Evolutionary conservation across 2,329 filamentous ascomycete species (phyloP).

Genomic region (Sporothrix schenckii): DNA sequence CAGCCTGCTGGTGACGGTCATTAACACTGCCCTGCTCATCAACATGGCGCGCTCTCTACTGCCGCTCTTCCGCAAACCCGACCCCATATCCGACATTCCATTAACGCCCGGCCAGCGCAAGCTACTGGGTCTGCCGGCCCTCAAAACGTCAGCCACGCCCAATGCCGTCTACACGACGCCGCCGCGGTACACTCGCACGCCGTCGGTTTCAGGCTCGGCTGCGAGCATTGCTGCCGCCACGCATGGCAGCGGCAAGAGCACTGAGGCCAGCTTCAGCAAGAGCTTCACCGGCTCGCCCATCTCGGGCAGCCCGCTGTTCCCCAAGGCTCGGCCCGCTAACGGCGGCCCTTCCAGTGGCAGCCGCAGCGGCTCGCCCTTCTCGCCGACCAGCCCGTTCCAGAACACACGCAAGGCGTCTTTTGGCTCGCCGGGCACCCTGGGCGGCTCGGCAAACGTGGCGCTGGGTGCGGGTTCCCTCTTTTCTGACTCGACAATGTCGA

Average conservation of each 20-base stretch:
- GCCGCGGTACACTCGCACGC: slow-evolving; percentile 79
- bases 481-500: slow-evolving; percentile 47
- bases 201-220: slow-evolving; percentile 65
- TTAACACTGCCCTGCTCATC: slow-evolving; percentile 60
- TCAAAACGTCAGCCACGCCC: slow-evolving; percentile 64
- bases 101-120: slow-evolving; percentile 86
- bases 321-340: slow-evolving; percentile 60
- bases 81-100: slow-evolving; percentile 84
- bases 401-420: slow-evolving; percentile 64
- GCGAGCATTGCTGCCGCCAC: slow-evolving; percentile 48
- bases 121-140: slow-evolving; percentile 77
- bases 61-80: slow-evolving; percentile 71
- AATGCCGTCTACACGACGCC: slow-evolving; percentile 79
- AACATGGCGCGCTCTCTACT: slow-evolving; percentile 73
- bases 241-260: slow-evolving; percentile 33
- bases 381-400: slow-evolving; percentile 29
- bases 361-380: slow-evolving; percentile 29
- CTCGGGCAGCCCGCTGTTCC: slow-evolving; percentile 61
- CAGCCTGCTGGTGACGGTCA: slow-evolving; percentile 53
- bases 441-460: slow-evolving; percentile 43
- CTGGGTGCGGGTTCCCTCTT: slow-evolving; percentile 52
- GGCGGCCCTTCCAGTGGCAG: slow-evolving; percentile 43
- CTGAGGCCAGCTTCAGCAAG: slow-evolving; percentile 23
- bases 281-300: slow-evolving; percentile 51
- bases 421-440: slow-evolving; percentile 59